Base-by-base conservation (phyloP, 2,329 filamentous ascomycete species). In the Claviceps sp. region DNA sequence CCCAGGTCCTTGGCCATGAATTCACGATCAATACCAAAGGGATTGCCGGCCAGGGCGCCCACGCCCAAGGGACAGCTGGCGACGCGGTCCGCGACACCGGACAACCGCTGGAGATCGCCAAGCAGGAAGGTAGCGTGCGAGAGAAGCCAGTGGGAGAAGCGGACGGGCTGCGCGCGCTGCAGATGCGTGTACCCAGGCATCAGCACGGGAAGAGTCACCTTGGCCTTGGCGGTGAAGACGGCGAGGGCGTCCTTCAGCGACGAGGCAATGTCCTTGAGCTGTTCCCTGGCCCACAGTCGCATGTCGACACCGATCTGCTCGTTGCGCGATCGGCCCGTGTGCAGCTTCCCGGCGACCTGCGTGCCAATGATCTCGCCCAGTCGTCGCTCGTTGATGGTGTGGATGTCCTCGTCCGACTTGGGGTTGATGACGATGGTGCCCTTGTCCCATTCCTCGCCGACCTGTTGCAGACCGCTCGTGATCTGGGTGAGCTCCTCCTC, bases 231-330 rank as follows among this genome's bases (percentile, higher is more conserved):
- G 24, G 48, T 40, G 13, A 38, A 50, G 18, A 44, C 30, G 9
- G 3, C 16, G 2, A 50, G 48, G 5, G 37, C 8, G 11, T 30
- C 42, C 34, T 50, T 50, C 16, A 50, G 14, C 30, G 41, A 45
- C 36, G 18, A 18, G 3, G 49, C 20, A 26, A 63, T 61, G 40
- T 60, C 56, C 13, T 54, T 52, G 47, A 63, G 54, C 46, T 52
- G 53, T 34, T 61, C 58, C 38, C 60, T 57, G n/a, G 61, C 52
- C 84, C 83, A 87, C 58, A 87, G 67, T 43, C 84, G 75, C 79
- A 87, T 84, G 58, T 86, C 84, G 30, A 82, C 85, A 30, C 81
- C 83, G 53, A 87, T 78, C 66, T 88, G 83, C 64, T 87, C 84
- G 60, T 88, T 88, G 55, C 84, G 74, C 65, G 79, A 84, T 22